Evolutionary conservation across 768 basidiomycete genomes (phyloP).

Genomic region (Lentinula aciculospora): DNA sequence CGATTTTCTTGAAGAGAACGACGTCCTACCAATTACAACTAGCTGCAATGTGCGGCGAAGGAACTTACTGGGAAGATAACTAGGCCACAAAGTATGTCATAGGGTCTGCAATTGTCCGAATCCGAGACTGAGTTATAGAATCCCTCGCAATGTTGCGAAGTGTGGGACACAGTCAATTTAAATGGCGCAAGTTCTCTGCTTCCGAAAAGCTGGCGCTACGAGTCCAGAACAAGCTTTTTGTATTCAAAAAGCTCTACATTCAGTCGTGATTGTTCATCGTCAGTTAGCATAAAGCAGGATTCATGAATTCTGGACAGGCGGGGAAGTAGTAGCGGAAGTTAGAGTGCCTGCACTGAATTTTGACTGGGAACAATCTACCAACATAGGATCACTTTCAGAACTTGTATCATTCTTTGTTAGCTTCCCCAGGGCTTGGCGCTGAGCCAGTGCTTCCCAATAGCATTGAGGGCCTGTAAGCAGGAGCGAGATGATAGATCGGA

Average conservation of each 20-base stretch:
- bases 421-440: not conserved
- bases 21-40: too few species aligned
- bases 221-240: not conserved
- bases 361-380: too few species aligned
- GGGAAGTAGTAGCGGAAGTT: too few species aligned
- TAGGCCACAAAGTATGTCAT: not conserved
- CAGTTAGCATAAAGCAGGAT: too few species aligned
- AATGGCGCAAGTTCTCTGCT: not conserved
- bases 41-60: not conserved
- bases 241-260: too few species aligned
- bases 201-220: not conserved
- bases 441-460: not conserved
- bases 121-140: not conserved
- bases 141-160: not conserved
- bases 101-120: too few species aligned
- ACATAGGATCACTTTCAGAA: too few species aligned
- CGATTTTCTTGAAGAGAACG: too few species aligned
- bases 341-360: too few species aligned
- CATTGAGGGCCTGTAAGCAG: not conserved
- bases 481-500: not conserved
- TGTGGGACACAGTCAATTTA: not conserved
- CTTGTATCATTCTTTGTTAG: too few species aligned
- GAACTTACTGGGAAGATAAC: not conserved
- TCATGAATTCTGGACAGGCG: too few species aligned
- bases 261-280: too few species aligned